Base-by-base conservation (phyloP, 352 stramenopile genomes). In the Phytophthora megakarya region DNA sequence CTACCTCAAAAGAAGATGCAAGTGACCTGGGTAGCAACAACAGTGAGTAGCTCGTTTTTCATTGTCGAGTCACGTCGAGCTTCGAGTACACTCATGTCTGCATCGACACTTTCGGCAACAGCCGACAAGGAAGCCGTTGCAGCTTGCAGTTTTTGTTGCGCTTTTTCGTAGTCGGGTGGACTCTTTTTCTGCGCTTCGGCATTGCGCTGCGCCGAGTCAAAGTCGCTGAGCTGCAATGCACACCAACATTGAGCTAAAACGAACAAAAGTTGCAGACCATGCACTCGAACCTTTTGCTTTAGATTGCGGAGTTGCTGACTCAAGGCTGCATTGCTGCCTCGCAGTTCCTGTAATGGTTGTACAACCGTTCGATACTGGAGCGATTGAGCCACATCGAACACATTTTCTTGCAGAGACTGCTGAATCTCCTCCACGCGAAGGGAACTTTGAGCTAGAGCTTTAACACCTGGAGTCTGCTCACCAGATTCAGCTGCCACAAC, bases 21-120 rank as follows among this genome's bases (percentile, higher is more conserved):
- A 60, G 61, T 21, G 45, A 83, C 80, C 62, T 92, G 79, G n/a
- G 82, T 75, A 1, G 85, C 85, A 10, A 92, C 75, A 37, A 93
- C 73, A 1, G 82, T 86, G 40, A 92, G 80, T 32, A 93, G 70
- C 47, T 93, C 82, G 65, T 93, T 92, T 66, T 87, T 88, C 53
- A 93, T 80, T 53, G 89, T 80, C 21, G 75, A 64, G 48, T 84
- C 72, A 26, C 85, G 80, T 30, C 80, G 79, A 37, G 69, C 51
- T 32, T 93, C 81, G 10, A 93, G 70, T 3, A 73, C 76, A 43
- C 77, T 86, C 50, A 93, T 72, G 48, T 90, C 81, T 15, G 46
- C 52, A 57, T 93, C 87, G 44, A 93, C 81, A 32, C 78, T 82
- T 64, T 77, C 80, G 30, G 82, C 88, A 9, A 86, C 65, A 8